These are phyloP conservation scores for Colletotrichum higginsianum DNA, from an alignment of 2,329 filamentous ascomycete genomes.

Conservation along the genomic window DNA sequence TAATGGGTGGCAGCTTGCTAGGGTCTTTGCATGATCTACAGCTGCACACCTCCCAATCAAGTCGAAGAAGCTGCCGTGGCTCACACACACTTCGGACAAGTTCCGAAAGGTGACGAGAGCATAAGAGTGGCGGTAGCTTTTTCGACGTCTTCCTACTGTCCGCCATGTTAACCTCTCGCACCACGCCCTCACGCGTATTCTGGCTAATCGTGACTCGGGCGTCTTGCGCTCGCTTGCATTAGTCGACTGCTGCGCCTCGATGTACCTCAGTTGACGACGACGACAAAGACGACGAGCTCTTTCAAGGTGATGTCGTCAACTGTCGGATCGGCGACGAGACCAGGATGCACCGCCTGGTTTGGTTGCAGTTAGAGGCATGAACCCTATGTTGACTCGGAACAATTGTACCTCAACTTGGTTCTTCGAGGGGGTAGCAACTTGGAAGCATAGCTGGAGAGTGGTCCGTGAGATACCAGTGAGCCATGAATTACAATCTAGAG, in stretches of 20 bases:
- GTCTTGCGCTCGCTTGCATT: not conserved
- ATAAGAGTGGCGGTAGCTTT: not conserved
- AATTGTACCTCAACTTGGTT: no score
- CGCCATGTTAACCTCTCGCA: conserved; percentile 1
- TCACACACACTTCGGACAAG: conserved; percentile 18
- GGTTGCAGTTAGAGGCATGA: not conserved
- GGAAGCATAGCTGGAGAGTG: no score
- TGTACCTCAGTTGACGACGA: not conserved
- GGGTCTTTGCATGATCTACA: not conserved
- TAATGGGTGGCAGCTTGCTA: not conserved
- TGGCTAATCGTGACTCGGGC: not conserved
- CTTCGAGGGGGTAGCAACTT: no score
- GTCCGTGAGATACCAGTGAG: no score
- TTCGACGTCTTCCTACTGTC: not conserved
- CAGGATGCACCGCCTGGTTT: not conserved
- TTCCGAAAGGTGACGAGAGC: not conserved
- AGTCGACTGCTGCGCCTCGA: not conserved
- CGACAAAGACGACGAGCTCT: not conserved
- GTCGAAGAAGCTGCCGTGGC: not conserved
- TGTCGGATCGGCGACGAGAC: not conserved
- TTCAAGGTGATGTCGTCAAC: not conserved
- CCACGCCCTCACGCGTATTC: not conserved
- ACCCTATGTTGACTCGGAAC: no score
- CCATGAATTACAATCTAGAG: no score
- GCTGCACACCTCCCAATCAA: not conserved